A percentile compares a stretch with the other conserved stretches of the same genome.
Evolutionary conservation across 78 protist genomes (phyloP).

Genomic region (Dictyostelium firmibasis): DNA sequence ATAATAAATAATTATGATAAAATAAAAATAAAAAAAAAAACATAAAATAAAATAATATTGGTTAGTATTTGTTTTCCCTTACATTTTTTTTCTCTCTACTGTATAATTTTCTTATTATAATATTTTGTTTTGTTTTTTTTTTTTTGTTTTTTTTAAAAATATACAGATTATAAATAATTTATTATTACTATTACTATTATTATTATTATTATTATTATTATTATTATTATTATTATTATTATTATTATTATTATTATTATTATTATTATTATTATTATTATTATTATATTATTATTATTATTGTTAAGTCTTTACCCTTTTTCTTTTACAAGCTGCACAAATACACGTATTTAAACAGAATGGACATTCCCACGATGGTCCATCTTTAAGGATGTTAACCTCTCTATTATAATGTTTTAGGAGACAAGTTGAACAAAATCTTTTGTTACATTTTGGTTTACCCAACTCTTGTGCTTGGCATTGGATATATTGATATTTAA

Average conservation of each 20-base stretch:
- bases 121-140: too few species aligned
- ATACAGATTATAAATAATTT: neutral
- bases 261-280: neutral
- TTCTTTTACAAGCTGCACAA: slow-evolving; percentile 81
- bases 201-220: too few species aligned
- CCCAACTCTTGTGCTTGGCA: slow-evolving; percentile 60
- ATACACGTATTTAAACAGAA: slow-evolving; percentile 53
- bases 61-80: neutral
- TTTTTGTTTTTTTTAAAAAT: too few species aligned
- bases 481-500: slow-evolving; percentile 57
- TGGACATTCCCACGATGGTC: slow-evolving; percentile 55
- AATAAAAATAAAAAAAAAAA: neutral
- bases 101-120: too few species aligned
- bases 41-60: neutral
- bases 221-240: neutral
- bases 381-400: slow-evolving; percentile 5
- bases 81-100: neutral
- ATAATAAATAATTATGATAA: neutral
- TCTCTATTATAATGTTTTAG: slow-evolving; percentile 58
- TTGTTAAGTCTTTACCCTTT: slow-evolving; percentile 30
- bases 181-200: too few species aligned
- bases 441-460: slow-evolving; percentile 61
- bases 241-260: neutral
- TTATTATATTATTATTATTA: neutral
- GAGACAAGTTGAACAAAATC: slow-evolving; percentile 67